phyloP scores from a whole-genome alignment of 257 asterid genomes.

The Nicotiana paniculata region DNA sequence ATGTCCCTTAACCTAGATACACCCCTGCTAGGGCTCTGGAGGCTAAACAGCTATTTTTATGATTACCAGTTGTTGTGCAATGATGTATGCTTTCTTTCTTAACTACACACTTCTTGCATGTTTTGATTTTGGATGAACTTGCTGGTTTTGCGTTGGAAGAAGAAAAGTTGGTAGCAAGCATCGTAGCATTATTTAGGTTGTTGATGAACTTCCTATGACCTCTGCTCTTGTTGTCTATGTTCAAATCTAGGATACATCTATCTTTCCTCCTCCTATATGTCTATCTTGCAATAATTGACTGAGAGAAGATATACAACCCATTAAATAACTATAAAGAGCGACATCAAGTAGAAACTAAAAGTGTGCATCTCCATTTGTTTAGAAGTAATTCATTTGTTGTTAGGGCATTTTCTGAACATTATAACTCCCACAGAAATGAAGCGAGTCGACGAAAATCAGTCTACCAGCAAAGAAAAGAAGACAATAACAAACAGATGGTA shows the following conservation, averaged over 20 bases:
- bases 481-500: constrained; percentile 2
- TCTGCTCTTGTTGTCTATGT: neutral
- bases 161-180: neutral
- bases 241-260: neutral
- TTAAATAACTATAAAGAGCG: neutral
- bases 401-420: neutral
- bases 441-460: constrained; percentile 5
- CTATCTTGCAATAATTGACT: neutral
- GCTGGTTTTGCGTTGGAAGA: neutral
- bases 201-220: neutral
- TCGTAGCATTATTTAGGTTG: neutral
- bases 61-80: neutral
- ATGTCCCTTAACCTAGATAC: too few species aligned
- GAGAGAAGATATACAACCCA: neutral
- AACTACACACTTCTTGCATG: neutral
- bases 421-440: constrained; percentile 21
- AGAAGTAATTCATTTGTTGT: neutral
- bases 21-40: neutral
- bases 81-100: neutral
- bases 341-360: neutral
- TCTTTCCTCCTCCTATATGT: neutral
- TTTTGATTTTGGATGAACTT: neutral
- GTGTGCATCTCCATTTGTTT: neutral
- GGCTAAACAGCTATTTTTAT: neutral
- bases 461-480: constrained; percentile 19